Base-by-base conservation (phyloP, 2,329 filamentous ascomycete genomes). In the Sporothrix euskadiensis region DNA sequence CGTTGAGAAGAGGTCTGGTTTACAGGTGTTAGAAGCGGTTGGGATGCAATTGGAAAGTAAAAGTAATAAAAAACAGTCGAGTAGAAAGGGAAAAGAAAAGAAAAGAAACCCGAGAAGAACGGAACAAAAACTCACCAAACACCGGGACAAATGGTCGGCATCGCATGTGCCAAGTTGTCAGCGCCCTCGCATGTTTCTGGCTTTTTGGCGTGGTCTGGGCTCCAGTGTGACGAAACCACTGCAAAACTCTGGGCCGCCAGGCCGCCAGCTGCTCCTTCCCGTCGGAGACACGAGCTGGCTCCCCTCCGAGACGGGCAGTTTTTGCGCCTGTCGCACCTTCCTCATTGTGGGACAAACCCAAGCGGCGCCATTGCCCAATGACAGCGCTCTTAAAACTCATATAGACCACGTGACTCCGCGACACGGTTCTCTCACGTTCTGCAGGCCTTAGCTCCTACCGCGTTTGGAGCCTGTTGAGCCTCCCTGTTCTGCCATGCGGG, bases 361-460 rank as follows among this genome's bases (percentile, higher is more conserved):
- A 49, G 52, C 65, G 32, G 61, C 26, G 49, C 69, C 72, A 74
- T 73, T 73, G 73, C 7, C 75, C 72, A 76, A 76, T 76, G 41
- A 65, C 6, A 44, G n/a, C 1, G 0, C 9, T 8, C 39, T 39
- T 39, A 35, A 72, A 63, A 49, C 61, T 63, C 63, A 72, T 74
- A 12, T 32, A 35, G 22, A 35, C 9, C 73, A 74, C 73, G 73
- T 74, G 73, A 74, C 14, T 56, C 22, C 73, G 73, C 70, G 73
- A 69, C 73, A 71, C 44, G 32, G 10, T 32, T 26, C 19, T 35
- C 12, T 44, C 32, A 41, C 32, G 19, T 8, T 65, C 19, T 44
- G 22, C n/a, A 56, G 10, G 35, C 41, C 22, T 30, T 26, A 44
- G n/a, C 44, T 49, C 44, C 44, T 49, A 30, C 59, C 71, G 71